Evolutionary conservation across 2,329 filamentous ascomycete genomes (phyloP), one percentile per base, ranked within the genome.

Genomic region (Exserohilum rostratum): DNA sequence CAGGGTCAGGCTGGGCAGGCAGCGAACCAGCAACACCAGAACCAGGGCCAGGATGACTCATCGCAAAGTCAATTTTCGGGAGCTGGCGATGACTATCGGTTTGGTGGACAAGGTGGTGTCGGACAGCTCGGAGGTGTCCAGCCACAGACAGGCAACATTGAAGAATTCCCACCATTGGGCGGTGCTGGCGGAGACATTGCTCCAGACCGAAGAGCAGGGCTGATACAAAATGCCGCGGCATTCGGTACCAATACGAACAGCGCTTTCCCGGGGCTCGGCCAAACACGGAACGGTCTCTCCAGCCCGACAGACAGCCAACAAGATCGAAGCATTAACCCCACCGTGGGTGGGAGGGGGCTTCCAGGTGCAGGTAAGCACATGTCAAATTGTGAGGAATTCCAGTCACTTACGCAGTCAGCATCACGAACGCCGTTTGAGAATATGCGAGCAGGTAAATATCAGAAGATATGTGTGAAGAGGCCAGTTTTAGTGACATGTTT

Each of bases 111-210:
- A 67, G 77, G 77, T 43, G 80, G 82, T 33, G 80, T 80, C 49
- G 80, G 80, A 46, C 82, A 83, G 65, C 70, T 83, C 46, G 77
- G 77, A 18, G 75, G 76, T 35, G 74, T 72, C 34, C 83, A 85
- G 57, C 81, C 82, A 37, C 82, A 83, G 60, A 79, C 83, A 22
- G 80, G 80, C 59, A 84, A 81, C 62, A 83, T 84, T 43, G 83
- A 86, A 13, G 84, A 86, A 49, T 87, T 86, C 54, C 83, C 84
- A 54, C 83, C 85, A n/a, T 71, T 87, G 44, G 81, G 83, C 47
- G 80, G 82, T 43, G 81, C 80, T 50, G 72, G 76, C 17, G 76
- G 79, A 42, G 83, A 85, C n/a, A 71, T 80, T 51, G 78, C 76
- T 18, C 79, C 80, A 51, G 80, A 83, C 62, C 73, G 80, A 54